phyloP scores from a whole-genome alignment of 495 filamentous ascomycete genomes.

The Penicillium verhagenii region DNA sequence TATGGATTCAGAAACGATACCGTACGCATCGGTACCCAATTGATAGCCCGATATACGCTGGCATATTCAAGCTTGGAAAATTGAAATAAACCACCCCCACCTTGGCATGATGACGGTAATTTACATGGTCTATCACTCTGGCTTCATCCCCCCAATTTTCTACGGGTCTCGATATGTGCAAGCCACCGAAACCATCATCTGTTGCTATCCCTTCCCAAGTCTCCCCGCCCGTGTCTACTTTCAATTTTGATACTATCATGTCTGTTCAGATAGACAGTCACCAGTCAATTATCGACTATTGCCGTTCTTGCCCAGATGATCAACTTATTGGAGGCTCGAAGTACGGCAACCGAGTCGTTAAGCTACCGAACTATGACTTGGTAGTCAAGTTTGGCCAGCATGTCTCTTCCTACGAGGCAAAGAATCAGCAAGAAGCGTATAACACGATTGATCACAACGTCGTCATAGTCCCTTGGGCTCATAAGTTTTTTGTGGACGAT shows the following conservation, averaged over 20 bases:
- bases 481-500: constrained; percentile 1
- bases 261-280: background rate
- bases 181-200: background rate
- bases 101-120: too few relatives aligned
- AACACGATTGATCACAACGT: background rate
- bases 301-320: background rate
- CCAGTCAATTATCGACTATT: background rate
- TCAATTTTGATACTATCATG: background rate
- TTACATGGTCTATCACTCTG: too few relatives aligned
- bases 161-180: too few relatives aligned
- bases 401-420: constrained; percentile 1
- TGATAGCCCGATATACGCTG: too few relatives aligned
- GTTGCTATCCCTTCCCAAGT: background rate
- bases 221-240: background rate
- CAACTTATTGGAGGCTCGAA: constrained; percentile 1
- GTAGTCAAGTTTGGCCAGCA: constrained; percentile 1
- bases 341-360: constrained; percentile 1
- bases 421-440: constrained; percentile 7
- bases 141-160: too few relatives aligned
- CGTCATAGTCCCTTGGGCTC: background rate
- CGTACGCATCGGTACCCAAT: too few relatives aligned
- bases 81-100: too few relatives aligned
- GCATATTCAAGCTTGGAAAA: too few relatives aligned
- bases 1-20: too few relatives aligned
- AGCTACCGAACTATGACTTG: background rate